A percentile compares a stretch with the other conserved stretches of the same genome.
Evolutionary conservation across 805 yeast genomes (phyloP).

Genomic region (Tetrapisispora phaffii): DNA sequence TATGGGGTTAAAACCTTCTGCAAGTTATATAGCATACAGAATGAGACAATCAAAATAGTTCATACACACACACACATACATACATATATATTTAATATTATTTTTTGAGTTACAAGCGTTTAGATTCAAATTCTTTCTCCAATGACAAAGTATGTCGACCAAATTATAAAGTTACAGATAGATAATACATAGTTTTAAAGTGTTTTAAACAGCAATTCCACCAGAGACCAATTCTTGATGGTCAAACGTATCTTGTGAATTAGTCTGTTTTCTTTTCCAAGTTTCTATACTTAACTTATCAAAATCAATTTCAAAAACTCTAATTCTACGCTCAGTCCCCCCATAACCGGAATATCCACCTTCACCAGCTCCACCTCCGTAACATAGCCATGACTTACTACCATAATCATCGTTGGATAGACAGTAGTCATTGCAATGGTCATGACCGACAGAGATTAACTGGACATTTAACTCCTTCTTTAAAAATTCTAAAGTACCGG

Average conservation of each 20-base stretch:
- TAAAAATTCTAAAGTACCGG: conserved; percentile 53
- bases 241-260: conserved; percentile 41
- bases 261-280: conserved; percentile 65
- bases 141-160: not conserved
- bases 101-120: too few relatives aligned
- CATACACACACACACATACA: too few relatives aligned
- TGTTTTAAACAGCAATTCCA: not conserved
- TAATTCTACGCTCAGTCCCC: conserved; percentile 68
- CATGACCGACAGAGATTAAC: conserved; percentile 82
- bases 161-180: too few relatives aligned
- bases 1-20: conserved; percentile 48
- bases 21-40: conserved; percentile 61
- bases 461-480: conserved; percentile 53
- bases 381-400: conserved; percentile 67
- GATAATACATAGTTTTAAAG: not conserved
- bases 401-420: conserved; percentile 39
- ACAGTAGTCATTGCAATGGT: conserved; percentile 91
- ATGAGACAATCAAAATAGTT: conserved; percentile 5
- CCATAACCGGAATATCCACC: conserved; percentile 96
- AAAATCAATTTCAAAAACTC: conserved; percentile 61
- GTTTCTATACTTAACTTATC: conserved; percentile 36
- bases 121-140: too few relatives aligned
- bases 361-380: conserved; percentile 89
- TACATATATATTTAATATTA: too few relatives aligned
- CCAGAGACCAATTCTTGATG: not conserved